Base-by-base conservation (phyloP, 306 rosid species). In the Rubus idaeus region DNA sequence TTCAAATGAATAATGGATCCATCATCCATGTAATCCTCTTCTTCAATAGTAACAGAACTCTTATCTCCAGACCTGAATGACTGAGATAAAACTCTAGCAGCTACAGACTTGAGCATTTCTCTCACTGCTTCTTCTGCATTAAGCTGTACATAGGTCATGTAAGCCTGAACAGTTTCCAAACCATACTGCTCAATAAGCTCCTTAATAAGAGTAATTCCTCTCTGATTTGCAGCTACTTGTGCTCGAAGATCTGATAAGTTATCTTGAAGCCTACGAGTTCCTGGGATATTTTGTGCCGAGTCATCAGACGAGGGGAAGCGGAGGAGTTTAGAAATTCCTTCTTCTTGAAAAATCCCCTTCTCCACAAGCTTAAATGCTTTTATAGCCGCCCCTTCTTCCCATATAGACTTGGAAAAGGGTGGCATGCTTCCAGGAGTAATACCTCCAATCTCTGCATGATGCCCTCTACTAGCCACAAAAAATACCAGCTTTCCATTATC, bases 361-460 rank as follows among this genome's bases (percentile, higher is more conserved):
- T 92, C 97, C 21, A 92, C 96, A n/a, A 92, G 97, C 85, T 95
- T 95, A 73, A 89, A 92, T 42, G 96, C 89, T 88, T 92, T 94
- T 60, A 94, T 88, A 57, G 95, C 90, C 81, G 96, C 91, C 77
- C 98, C 96, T 84, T 94, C 97, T 87, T 94, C 95, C 91, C 89
- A 90, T 80, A 94, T 90, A 60, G 87, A 85, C 84, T 94, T 94
- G 57, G 98, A 92, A 81, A 92, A 94, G 18, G 95, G 97, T 8
- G 98, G 98, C 95, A 92, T 94, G 87, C 97, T 94, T 75, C 97
- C 97, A 18, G 98, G 98, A 78, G 98, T 92, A 26, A 89, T 89
- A 44, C 97, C 92, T 70, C 98, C 98, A 2, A 92, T 85, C 89
- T 94, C 98, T 5, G 97, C 97, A 67, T 92, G 97, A 82, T 94